Evolutionary conservation across 1,284 basidiomycete species (phyloP), one percentile per base, ranked within the genome.

Genomic region (Moesziomyces sp.): DNA sequence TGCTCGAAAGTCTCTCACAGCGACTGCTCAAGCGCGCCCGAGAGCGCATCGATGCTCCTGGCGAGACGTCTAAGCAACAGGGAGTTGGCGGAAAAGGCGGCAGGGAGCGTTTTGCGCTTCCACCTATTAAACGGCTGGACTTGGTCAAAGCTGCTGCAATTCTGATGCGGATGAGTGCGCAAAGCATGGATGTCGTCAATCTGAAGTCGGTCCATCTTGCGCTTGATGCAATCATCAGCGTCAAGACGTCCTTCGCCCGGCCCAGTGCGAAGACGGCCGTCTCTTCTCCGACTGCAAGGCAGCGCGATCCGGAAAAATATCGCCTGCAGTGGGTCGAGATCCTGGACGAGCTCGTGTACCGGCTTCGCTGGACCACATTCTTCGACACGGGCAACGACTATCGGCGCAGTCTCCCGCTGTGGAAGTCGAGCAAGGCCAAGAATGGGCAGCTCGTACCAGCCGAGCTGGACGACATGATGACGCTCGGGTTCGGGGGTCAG

Each of bases 331-430:
- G 57, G 65, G 49, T 69, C 19, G 40, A 43, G 1, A 42, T 38
- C 16, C 26, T 74, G 23, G 71, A 74, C 49, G 40, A 48, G 26
- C 46, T 74, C 23, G 71, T 74, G 16, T 24, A 53, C 16, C n/a
- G 57, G 52, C 28, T 69, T 26, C 61, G 71, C 30, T 74, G 71
- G 71, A 53, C 65, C 18, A 45, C 18, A 16, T 56, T 56, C 21
- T 74, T 74, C 30, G 71, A 74, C 58, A 65, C 46, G 3, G 71
- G 71, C 21, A 46, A 62, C 24, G 65, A 74, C 28, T 55, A 58
- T 11, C 54, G 65, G 23, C 55, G 51, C 3, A 52, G 44, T 8
- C 40, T 62, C 19, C 58, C 61, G 18, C 43, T 74, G n/a, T 74
- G 65, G 65, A 69, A 69, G 35, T 49, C 43, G 14, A 47, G 58